Conservation (phyloP, 768 basidiomycete genomes). For the Serendipita indica region DNA sequence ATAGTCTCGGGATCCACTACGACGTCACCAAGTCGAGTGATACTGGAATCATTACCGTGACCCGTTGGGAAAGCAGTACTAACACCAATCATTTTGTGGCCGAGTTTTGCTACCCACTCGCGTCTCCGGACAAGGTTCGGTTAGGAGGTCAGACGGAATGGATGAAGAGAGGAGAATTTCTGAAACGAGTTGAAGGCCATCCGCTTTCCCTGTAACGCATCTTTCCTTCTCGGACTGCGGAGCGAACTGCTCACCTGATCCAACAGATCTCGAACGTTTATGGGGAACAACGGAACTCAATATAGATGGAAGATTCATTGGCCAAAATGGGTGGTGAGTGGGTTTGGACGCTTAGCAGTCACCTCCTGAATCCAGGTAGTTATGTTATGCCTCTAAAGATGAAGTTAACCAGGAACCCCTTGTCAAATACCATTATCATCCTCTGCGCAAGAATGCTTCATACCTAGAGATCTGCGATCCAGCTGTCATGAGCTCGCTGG, state of each 20-base stretch:
- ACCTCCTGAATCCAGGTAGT: background rate
- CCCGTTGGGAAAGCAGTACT: background rate
- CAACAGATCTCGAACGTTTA: background rate
- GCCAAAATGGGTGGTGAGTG: background rate
- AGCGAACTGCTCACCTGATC: background rate
- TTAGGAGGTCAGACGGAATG: background rate
- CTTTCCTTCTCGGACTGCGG: background rate
- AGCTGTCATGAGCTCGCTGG: background rate
- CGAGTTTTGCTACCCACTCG: background rate
- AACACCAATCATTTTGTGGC: background rate
- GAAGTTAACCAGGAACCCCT: background rate
- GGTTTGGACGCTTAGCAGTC: background rate
- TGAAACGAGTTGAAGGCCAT: background rate
- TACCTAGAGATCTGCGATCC: background rate
- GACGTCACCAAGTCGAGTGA: background rate
- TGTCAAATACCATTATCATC: background rate
- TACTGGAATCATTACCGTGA: background rate
- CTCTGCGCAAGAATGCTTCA: background rate
- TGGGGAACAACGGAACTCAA: background rate
- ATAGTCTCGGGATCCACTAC: constrained; percentile 7
- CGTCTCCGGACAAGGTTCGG: background rate
- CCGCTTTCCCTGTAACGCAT: background rate
- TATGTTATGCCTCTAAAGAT: background rate
- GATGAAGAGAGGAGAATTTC: background rate
- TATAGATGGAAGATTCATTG: background rate